Conservation (phyloP, 1,139 yeast species). For the Lodderomyces margitis region DNA sequence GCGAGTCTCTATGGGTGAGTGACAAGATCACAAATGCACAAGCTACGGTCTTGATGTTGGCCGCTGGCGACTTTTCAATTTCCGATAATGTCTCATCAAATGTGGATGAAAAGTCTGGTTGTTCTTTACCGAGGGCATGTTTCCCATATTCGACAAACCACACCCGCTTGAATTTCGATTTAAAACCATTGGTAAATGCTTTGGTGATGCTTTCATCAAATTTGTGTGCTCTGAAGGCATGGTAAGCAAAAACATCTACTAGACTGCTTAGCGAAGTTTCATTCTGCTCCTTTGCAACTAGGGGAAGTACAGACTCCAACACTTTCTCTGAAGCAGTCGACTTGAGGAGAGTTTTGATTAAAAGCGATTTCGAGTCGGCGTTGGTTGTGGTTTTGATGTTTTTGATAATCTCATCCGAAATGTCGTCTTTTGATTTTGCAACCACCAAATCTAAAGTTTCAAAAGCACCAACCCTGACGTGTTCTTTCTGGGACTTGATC, state of each 20-base stretch:
- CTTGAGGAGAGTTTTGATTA: conserved; percentile 15
- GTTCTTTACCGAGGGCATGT: conserved; percentile 11
- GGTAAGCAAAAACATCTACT: conserved; percentile 50
- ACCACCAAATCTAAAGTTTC: conserved; percentile 35
- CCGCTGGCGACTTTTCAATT: conserved; percentile 45
- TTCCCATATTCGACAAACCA: conserved; percentile 64
- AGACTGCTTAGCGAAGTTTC: conserved; percentile 58
- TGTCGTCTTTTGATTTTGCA: conserved; percentile 16
- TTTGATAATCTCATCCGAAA: conserved; percentile 54
- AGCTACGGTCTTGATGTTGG: conserved; percentile 47
- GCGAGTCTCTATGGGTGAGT: conserved; percentile 8
- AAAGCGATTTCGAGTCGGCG: conserved; percentile 59
- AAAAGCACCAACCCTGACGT: conserved; percentile 55
- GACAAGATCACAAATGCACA: conserved; percentile 44
- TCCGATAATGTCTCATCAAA: conserved; percentile 37
- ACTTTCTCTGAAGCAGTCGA: conserved; percentile 35
- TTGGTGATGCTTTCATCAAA: conserved; percentile 13
- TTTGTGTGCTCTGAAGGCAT: conserved; percentile 17
- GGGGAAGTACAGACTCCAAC: conserved; percentile 44
- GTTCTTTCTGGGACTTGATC: conserved; percentile 69
- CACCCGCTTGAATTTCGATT: conserved; percentile 56
- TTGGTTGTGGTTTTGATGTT: conserved; percentile 60
- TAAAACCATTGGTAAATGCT: conserved; percentile 49
- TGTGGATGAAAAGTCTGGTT: conserved; percentile 7
- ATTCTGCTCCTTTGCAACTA: conserved; percentile 70